phyloP scores from a whole-genome alignment of 2,329 filamentous ascomycete genomes.

The Aureobasidium subglaciale region DNA sequence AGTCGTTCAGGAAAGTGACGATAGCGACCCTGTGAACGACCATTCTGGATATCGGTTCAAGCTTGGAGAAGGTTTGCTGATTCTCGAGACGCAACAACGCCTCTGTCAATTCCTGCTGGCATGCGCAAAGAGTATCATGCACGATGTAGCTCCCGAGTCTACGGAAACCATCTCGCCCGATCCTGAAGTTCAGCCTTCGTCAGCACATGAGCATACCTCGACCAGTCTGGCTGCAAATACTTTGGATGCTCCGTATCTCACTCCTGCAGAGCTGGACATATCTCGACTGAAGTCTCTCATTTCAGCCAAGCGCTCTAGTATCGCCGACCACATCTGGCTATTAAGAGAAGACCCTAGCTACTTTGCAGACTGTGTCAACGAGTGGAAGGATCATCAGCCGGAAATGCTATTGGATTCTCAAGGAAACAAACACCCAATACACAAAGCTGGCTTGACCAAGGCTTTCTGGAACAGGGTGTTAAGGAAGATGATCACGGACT shows the following conservation, averaged over 20 bases:
- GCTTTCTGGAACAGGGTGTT: conserved; percentile 18
- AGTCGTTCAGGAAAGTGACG: conserved; percentile 29
- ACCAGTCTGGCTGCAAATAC: conserved; percentile 5
- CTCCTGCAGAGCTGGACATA: conserved; percentile 43
- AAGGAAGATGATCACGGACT: conserved; percentile 18
- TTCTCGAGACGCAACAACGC: conserved; percentile 46
- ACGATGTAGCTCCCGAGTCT: conserved; percentile 37
- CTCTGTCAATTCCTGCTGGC: conserved; percentile 44
- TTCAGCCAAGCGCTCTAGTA: conserved; percentile 33
- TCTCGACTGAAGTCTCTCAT: conserved; percentile 39
- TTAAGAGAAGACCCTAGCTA: conserved; percentile 55
- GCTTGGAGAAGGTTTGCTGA: conserved; percentile 26
- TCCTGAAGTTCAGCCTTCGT: conserved; percentile 12
- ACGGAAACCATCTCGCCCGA: conserved; percentile 16
- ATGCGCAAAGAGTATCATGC: conserved; percentile 43
- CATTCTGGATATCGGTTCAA: conserved; percentile 12
- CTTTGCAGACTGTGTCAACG: conserved; percentile 41
- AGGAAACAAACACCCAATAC: conserved; percentile 26
- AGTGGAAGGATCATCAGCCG: conserved; percentile 41
- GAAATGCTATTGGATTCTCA: conserved; percentile 37
- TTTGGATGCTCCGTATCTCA: conserved; percentile 46
- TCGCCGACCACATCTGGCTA: conserved; percentile 49
- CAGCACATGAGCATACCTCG: too few species aligned
- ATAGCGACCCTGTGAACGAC: neutral
- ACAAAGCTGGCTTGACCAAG: neutral